A percentile compares a stretch with the other conserved stretches of the same genome.
phyloP scores from a whole-genome alignment of 1,284 basidiomycete species.

The Amylostereum areolatum region DNA sequence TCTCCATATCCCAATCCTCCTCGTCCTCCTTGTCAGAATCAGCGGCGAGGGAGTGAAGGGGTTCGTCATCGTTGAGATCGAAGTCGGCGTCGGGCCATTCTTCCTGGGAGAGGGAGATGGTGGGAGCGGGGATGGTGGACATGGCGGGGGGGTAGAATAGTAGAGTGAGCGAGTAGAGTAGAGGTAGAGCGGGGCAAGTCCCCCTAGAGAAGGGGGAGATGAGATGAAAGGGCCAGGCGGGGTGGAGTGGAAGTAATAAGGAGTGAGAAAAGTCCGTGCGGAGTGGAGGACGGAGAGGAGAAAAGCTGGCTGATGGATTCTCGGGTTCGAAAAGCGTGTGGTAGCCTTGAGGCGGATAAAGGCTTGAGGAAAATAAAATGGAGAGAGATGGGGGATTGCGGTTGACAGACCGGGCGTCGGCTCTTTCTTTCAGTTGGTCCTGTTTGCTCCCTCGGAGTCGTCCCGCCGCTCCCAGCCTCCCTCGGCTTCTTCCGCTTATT shows the following conservation, averaged over 20 bases:
- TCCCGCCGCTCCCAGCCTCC: no score
- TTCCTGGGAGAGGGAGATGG: constrained; percentile 48
- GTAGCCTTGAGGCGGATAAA: no score
- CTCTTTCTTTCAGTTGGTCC: no score
- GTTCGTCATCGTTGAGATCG: constrained; percentile 68
- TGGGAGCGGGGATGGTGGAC: constrained; percentile 55
- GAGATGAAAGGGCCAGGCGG: not conserved
- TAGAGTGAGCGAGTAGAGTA: constrained; percentile 11
- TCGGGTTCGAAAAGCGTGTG: no score
- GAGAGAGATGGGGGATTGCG: no score
- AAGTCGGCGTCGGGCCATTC: constrained; percentile 84
- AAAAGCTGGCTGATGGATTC: not conserved
- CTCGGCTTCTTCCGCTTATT: no score
- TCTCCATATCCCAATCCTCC: constrained; percentile 72
- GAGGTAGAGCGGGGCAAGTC: constrained; percentile 5
- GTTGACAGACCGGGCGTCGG: no score
- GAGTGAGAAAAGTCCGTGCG: not conserved
- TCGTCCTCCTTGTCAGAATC: constrained; percentile 60
- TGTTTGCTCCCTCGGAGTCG: no score
- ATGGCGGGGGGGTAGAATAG: constrained; percentile 28
- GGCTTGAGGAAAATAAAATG: no score
- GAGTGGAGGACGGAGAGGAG: not conserved
- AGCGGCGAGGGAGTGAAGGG: constrained; percentile 48
- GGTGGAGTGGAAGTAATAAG: not conserved
- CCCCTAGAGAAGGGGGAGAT: constrained; percentile 1